Evolutionary conservation across 225 moss, liverwort and hornwort genomes (phyloP).

Genomic region (Anthoceros angustus): DNA sequence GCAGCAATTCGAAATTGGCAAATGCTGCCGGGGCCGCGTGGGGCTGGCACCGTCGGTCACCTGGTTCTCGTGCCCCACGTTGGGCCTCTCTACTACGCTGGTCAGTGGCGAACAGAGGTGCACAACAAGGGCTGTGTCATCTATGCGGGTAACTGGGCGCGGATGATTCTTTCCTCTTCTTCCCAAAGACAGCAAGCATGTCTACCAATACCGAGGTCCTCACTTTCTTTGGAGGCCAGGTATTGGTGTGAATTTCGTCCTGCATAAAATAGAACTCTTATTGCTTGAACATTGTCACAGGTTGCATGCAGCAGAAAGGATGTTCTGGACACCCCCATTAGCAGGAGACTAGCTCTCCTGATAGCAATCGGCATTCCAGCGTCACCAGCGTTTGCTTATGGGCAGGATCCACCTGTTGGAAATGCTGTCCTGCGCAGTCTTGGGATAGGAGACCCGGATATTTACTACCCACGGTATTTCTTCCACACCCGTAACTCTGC

Average conservation of each 20-base stretch:
- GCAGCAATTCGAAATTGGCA: background rate
- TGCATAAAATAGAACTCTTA: background rate
- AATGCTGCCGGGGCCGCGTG: no score
- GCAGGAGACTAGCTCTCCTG: background rate
- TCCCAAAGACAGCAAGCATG: no score
- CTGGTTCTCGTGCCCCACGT: no score
- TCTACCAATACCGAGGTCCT: no score
- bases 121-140: no score
- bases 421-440: slow-evolving; percentile 51
- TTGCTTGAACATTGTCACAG: background rate
- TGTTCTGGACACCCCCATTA: background rate
- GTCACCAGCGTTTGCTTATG: slow-evolving; percentile 19
- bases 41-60: no score
- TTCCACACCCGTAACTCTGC: background rate
- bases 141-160: no score
- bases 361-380: background rate
- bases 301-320: background rate
- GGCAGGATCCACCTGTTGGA: slow-evolving; percentile 23
- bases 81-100: no score
- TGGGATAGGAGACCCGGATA: slow-evolving; percentile 76
- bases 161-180: no score
- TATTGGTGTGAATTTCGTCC: background rate
- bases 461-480: slow-evolving; percentile 66
- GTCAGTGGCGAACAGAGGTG: no score
- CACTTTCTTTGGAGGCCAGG: no score